These are phyloP conservation scores for Scutellaria minor DNA, from an alignment of 257 asterid genomes.

Conservation along the genomic window DNA sequence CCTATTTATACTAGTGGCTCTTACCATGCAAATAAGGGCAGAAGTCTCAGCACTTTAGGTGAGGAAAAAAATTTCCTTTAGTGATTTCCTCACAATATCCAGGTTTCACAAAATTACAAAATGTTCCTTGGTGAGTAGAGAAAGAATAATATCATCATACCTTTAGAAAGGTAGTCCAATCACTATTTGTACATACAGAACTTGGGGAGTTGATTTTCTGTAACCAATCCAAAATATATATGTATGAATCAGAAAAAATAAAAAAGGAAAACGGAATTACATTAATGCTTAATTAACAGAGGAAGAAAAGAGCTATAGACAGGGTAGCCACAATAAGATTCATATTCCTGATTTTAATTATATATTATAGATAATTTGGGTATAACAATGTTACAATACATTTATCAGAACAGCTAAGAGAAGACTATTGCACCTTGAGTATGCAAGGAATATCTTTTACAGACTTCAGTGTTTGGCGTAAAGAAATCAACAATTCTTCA, in stretches of 20 bases:
- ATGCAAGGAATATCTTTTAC: conserved; percentile 88
- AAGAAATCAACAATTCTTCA: conserved; percentile 78
- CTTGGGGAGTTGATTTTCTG: conserved; percentile 97
- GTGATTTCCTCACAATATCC: conserved; percentile 2
- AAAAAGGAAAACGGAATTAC: not conserved
- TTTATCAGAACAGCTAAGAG: conserved; percentile 30
- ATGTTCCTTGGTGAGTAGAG: not conserved
- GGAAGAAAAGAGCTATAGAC: not conserved
- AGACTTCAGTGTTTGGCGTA: conserved; percentile 88
- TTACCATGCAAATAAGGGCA: not conserved
- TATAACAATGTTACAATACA: conserved; percentile 29
- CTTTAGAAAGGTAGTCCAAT: conserved; percentile 94
- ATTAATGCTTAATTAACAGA: not conserved
- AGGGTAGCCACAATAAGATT: conserved; percentile 19
- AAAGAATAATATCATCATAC: conserved; percentile 48
- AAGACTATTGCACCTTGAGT: conserved; percentile 67
- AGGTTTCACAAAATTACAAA: conserved; percentile 12
- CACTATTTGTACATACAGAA: conserved; percentile 74
- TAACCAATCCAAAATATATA: conserved; percentile 34
- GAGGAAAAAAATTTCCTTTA: not conserved
- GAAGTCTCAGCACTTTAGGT: not conserved
- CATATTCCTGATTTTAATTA: conserved; percentile 3
- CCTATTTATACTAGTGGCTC: not conserved
- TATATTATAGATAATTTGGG: conserved; percentile 27
- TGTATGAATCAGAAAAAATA: conserved; percentile 20